A percentile compares a stretch with the other conserved stretches of the same genome.
Evolutionary conservation across 2,329 filamentous ascomycete species (phyloP).

Genomic region (Trematosphaeria pertusa): DNA sequence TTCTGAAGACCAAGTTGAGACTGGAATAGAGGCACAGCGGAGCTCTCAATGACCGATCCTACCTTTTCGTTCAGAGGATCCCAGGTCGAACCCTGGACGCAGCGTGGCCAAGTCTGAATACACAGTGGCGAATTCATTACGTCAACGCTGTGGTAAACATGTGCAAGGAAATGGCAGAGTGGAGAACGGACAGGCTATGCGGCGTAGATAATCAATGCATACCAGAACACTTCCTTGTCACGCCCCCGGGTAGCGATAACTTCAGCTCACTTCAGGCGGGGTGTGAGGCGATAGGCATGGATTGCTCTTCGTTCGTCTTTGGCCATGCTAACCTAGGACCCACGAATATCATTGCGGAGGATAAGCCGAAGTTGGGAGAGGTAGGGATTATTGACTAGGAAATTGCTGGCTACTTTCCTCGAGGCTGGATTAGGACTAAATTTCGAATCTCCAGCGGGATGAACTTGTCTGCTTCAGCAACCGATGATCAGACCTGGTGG

Average conservation of each 20-base stretch:
- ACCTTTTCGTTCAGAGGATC: slow-evolving; percentile 30
- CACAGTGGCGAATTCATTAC: slow-evolving; percentile 25
- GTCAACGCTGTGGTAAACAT: slow-evolving; percentile 20
- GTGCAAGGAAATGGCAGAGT: slow-evolving; percentile 16
- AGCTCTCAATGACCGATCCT: slow-evolving; percentile 29
- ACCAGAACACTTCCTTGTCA: slow-evolving; percentile 8
- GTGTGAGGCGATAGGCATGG: slow-evolving; percentile 31
- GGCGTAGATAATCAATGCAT: slow-evolving; percentile 9
- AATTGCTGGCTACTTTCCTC: slow-evolving; percentile 38
- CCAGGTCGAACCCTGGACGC: slow-evolving; percentile 31
- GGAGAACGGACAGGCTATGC: slow-evolving; percentile 5
- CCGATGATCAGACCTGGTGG: slow-evolving; percentile 6
- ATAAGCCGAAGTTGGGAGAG: slow-evolving; percentile 12
- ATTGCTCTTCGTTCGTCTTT: slow-evolving; percentile 35
- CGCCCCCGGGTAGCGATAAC: slow-evolving; percentile 2
- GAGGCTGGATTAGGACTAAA: slow-evolving; percentile 44
- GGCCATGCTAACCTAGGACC: slow-evolving; percentile 42
- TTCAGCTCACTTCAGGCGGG: slow-evolving; percentile 8
- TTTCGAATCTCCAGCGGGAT: slow-evolving; percentile 40
- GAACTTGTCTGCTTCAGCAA: slow-evolving; percentile 30
- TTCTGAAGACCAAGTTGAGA: slow-evolving; percentile 11
- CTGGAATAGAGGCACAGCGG: too few relatives aligned
- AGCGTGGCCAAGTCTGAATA: slow-evolving; percentile 33
- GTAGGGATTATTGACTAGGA: slow-evolving; percentile 45
- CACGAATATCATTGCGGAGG: slow-evolving; percentile 37